These are phyloP conservation scores for Tulasnella sp. DNA, from an alignment of 768 basidiomycete species.

Conservation along the genomic window DNA sequence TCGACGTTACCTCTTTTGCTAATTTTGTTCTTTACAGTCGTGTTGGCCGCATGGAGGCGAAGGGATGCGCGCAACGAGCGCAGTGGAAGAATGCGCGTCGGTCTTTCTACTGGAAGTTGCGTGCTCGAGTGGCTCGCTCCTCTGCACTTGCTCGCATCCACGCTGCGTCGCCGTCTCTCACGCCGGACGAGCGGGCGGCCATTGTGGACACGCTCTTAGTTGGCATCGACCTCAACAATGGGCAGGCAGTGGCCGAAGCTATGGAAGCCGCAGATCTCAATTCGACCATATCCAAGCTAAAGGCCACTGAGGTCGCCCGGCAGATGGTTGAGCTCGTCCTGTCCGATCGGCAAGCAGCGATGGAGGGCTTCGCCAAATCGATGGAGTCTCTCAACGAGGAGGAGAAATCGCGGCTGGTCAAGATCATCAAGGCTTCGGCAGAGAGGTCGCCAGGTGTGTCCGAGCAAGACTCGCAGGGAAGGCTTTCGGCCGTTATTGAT, in stretches of 20 bases:
- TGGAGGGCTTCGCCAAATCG: constrained; percentile 62
- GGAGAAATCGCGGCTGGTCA: constrained; percentile 39
- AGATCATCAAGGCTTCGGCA: not conserved
- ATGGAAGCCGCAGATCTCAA: constrained; percentile 64
- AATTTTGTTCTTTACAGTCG: constrained; percentile 44
- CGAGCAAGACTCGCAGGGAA: not conserved
- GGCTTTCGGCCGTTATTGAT: no score
- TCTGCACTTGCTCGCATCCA: constrained; percentile 51
- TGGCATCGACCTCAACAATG: constrained; percentile 40
- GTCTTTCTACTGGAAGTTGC: constrained; percentile 88
- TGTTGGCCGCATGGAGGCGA: constrained; percentile 92
- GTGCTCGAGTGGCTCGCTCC: constrained; percentile 67
- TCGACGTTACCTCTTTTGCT: not conserved
- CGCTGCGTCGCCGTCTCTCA: constrained; percentile 60
- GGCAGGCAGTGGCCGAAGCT: constrained; percentile 49
- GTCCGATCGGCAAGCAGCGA: constrained; percentile 60
- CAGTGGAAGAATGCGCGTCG: constrained; percentile 85
- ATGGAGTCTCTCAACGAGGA: constrained; percentile 65
- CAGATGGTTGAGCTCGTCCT: constrained; percentile 57
- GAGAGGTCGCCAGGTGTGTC: constrained; percentile 9
- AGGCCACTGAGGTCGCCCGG: constrained; percentile 56
- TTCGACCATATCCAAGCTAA: constrained; percentile 51
- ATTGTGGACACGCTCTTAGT: constrained; percentile 52
- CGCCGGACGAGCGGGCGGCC: constrained; percentile 53
- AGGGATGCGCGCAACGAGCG: constrained; percentile 80